Conservation (phyloP, 2,329 filamentous ascomycete species). For the Aspergillus eucalypticola region DNA sequence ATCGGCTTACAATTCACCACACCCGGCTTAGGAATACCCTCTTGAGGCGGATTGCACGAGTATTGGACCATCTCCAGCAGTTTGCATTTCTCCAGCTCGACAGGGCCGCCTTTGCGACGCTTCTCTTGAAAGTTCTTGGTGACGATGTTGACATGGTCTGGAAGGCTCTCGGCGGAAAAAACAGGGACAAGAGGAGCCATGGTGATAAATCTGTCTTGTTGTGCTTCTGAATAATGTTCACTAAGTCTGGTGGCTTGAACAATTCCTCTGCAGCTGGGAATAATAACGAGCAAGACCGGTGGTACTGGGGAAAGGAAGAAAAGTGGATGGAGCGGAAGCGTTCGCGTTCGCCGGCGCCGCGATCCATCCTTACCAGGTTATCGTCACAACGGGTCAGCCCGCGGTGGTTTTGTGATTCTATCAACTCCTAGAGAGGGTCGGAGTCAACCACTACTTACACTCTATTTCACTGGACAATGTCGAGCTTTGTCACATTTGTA, state of each 20-base stretch:
- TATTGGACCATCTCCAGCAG: constrained; percentile 64
- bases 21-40: constrained; percentile 42
- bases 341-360: constrained; percentile 1
- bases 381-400: neutral
- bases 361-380: neutral
- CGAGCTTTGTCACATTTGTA: neutral
- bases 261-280: neutral
- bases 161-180: constrained; percentile 56
- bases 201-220: neutral
- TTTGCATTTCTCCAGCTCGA: constrained; percentile 57
- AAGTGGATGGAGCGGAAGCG: constrained; percentile 3
- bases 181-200: constrained; percentile 60
- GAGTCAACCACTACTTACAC: neutral
- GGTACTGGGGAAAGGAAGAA: neutral
- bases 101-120: constrained; percentile 52
- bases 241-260: neutral
- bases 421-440: neutral
- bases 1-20: constrained; percentile 58
- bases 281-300: neutral
- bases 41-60: constrained; percentile 56
- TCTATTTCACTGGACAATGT: neutral
- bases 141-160: constrained; percentile 51
- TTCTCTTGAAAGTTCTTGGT: constrained; percentile 50
- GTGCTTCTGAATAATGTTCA: neutral
- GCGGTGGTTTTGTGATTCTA: neutral